Evolutionary conservation across 2,329 filamentous ascomycete species (phyloP).

Genomic region (Byssochlamys sp.): DNA sequence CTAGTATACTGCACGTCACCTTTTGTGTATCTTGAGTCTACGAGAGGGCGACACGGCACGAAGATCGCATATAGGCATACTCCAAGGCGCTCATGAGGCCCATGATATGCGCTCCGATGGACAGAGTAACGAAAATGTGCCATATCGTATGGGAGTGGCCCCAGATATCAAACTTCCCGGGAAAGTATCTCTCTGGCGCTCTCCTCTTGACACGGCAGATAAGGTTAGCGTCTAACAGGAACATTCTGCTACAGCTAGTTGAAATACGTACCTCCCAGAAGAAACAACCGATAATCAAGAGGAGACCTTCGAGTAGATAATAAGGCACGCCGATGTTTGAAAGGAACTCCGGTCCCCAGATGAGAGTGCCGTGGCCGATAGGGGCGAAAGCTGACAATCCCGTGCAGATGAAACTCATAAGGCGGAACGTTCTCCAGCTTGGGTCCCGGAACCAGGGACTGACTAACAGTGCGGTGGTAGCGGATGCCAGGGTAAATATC

Average conservation of each 20-base stretch:
- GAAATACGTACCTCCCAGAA: slow-evolving; percentile 13
- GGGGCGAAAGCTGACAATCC: slow-evolving; percentile 25
- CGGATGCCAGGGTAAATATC: slow-evolving; percentile 20
- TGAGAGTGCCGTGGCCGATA: slow-evolving; percentile 20
- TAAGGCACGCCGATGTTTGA: slow-evolving; percentile 20
- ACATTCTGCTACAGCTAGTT: not conserved
- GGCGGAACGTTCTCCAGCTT: slow-evolving; percentile 19
- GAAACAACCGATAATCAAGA: slow-evolving; percentile 21
- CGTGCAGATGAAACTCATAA: slow-evolving; percentile 20
- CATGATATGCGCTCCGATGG: slow-evolving; percentile 31
- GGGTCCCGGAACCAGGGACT: slow-evolving; percentile 23
- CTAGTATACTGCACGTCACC: not conserved
- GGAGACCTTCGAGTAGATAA: slow-evolving; percentile 24
- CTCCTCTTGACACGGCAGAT: slow-evolving; percentile 5
- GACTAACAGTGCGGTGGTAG: slow-evolving; percentile 24
- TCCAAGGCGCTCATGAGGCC: slow-evolving; percentile 25
- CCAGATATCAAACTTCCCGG: slow-evolving; percentile 26
- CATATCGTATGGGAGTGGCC: slow-evolving; percentile 26
- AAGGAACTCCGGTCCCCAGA: slow-evolving; percentile 17
- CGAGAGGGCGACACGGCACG: slow-evolving; percentile 7
- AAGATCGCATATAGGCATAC: slow-evolving; percentile 19
- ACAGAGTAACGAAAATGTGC: slow-evolving; percentile 31
- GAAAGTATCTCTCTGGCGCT: slow-evolving; percentile 17
- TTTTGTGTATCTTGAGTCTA: not conserved
- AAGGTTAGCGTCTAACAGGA: not conserved